phyloP scores from a whole-genome alignment of 1,284 basidiomycete species.

The Singerocomus inundabilis region DNA sequence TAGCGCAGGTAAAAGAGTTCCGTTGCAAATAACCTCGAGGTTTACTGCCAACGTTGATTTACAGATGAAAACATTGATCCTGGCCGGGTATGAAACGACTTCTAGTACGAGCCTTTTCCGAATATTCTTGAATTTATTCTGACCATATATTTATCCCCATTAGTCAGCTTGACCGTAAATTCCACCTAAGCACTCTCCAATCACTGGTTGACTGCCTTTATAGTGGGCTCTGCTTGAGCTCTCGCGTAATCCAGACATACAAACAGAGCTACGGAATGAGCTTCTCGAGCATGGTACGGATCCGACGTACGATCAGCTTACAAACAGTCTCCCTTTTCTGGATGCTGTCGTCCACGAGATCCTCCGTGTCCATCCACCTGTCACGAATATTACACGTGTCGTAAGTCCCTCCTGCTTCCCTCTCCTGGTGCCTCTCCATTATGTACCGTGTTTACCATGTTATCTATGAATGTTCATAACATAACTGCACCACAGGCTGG shows the following conservation, averaged over 20 bases:
- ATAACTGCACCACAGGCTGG: conserved; percentile 20
- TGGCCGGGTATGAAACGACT: conserved; percentile 45
- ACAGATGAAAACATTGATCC: conserved; percentile 39
- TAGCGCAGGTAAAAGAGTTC: conserved; percentile 45
- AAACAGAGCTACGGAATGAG: too few species aligned
- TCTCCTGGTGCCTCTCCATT: background rate
- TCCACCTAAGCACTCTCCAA: background rate
- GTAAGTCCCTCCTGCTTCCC: background rate
- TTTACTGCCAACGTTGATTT: background rate
- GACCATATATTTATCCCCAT: too few species aligned
- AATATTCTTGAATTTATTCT: background rate
- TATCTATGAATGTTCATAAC: too few species aligned
- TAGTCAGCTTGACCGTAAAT: conserved; percentile 30
- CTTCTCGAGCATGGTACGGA: too few species aligned
- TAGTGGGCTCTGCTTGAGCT: too few species aligned
- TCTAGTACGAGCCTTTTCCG: conserved; percentile 32
- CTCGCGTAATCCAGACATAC: too few species aligned
- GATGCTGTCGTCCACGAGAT: too few species aligned
- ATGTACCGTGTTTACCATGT: background rate
- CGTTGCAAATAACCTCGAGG: background rate
- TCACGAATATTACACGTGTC: conserved; percentile 4
- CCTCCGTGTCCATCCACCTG: too few species aligned
- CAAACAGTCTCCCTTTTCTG: too few species aligned
- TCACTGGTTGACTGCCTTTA: background rate
- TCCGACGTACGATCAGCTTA: too few species aligned